These are phyloP conservation scores for Capsaspora owczarzaki DNA, from an alignment of 78 protist species.

Conservation along the genomic window DNA sequence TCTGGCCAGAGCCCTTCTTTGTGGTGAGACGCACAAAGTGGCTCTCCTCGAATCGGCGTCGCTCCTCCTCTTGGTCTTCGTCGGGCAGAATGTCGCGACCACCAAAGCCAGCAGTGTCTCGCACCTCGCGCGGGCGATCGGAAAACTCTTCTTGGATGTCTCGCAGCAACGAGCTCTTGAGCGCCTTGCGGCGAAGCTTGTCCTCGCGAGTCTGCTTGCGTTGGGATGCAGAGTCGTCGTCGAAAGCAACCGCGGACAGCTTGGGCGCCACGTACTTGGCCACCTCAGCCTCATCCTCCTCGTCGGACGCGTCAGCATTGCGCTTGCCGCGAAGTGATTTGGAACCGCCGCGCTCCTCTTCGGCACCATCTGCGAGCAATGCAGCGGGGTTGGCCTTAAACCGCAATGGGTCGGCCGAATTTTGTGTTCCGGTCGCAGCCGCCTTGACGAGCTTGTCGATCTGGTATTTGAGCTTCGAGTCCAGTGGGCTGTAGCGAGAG, in stretches of 20 bases:
- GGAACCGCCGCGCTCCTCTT: background rate
- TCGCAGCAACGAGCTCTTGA: background rate
- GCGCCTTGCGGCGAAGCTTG: background rate
- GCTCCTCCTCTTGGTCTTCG: constrained; percentile 11
- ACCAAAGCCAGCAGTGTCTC: too few relatives aligned
- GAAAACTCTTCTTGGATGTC: constrained; percentile 8
- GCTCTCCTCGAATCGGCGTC: constrained; percentile 14
- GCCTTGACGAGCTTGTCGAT: constrained; percentile 33
- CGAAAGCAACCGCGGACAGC: background rate
- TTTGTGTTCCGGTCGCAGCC: constrained; percentile 1
- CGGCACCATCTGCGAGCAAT: background rate
- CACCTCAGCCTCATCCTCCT: background rate
- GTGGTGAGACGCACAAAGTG: constrained; percentile 8
- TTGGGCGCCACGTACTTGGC: background rate
- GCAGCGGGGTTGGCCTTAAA: background rate
- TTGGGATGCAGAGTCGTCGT: background rate
- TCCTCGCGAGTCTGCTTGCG: background rate
- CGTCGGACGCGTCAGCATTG: background rate
- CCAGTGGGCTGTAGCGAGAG: too few relatives aligned
- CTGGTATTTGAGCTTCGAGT: constrained; percentile 31
- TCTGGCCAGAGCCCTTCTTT: background rate
- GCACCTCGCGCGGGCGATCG: constrained; percentile 7
- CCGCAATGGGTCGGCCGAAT: background rate
- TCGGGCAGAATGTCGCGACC: background rate
- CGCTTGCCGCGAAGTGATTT: too few relatives aligned